phyloP scores from a whole-genome alignment of 345 rosid genomes.

The Pistacia atlantica region DNA sequence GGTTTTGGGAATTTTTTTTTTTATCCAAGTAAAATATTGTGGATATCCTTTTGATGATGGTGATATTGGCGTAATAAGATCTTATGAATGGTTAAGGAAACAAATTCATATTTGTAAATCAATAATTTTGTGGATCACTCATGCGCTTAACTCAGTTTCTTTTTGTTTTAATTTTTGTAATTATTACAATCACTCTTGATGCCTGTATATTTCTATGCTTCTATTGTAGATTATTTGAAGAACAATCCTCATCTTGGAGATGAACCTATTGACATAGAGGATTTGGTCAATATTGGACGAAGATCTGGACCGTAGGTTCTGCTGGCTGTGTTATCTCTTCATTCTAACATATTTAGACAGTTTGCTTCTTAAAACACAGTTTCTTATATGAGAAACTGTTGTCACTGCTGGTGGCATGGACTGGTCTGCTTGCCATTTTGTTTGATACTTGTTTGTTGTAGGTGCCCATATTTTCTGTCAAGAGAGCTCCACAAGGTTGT shows the following conservation, averaged over 20 bases:
- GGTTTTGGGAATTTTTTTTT: neutral
- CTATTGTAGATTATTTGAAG: constrained; percentile 63
- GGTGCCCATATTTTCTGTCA: constrained; percentile 88
- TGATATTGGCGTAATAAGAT: neutral
- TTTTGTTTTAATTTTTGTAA: neutral
- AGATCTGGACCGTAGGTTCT: constrained; percentile 73
- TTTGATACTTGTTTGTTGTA: constrained; percentile 35
- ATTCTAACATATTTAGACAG: neutral
- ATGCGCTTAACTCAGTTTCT: neutral
- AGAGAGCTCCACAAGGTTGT: constrained; percentile 85
- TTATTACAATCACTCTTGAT: neutral
- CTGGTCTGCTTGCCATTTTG: constrained; percentile 22
- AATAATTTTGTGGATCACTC: neutral
- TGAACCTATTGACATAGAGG: constrained; percentile 94
- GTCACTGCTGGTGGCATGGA: constrained; percentile 6
- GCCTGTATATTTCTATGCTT: constrained; percentile 21
- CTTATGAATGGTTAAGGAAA: neutral
- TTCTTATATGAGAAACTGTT: neutral
- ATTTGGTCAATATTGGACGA: constrained; percentile 81
- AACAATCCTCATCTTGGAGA: constrained; percentile 75
- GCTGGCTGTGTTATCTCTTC: constrained; percentile 20
- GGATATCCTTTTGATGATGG: neutral
- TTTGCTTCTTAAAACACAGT: constrained; percentile 1
- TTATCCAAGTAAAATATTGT: neutral
- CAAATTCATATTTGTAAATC: neutral